phyloP scores from a whole-genome alignment of 129 eudicot genomes.

The Calendula officinalis region DNA sequence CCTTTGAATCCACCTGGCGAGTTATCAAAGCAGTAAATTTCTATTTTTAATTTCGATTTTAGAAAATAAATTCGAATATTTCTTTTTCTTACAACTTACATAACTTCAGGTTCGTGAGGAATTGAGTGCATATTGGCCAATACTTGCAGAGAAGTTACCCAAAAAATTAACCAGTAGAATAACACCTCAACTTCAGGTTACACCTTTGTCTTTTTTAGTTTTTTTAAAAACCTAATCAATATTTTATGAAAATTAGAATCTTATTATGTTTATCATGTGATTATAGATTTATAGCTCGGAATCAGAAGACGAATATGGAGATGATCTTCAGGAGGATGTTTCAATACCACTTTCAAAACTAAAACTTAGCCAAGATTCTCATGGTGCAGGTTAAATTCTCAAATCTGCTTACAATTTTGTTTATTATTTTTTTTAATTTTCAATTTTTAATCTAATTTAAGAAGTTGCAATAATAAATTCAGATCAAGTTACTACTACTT shows the following conservation, averaged over 20 bases:
- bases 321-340: constrained; percentile 2
- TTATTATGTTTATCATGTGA: not conserved
- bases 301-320: not conserved
- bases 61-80: not conserved
- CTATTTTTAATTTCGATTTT: not conserved
- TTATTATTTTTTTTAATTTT: too few species aligned
- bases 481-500: not conserved
- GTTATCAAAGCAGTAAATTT: constrained; percentile 57
- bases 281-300: not conserved
- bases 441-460: too few species aligned
- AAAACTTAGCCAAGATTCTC: not conserved
- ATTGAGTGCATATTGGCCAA: constrained; percentile 66
- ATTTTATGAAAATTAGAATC: not conserved
- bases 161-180: constrained; percentile 44
- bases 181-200: constrained; percentile 53
- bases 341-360: not conserved
- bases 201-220: constrained; percentile 4
- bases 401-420: not conserved
- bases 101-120: constrained; percentile 68
- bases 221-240: not conserved
- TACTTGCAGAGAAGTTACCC: constrained; percentile 53
- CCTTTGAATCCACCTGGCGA: constrained; percentile 83
- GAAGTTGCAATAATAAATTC: too few species aligned
- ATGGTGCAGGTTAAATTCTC: not conserved
- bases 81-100: not conserved